A percentile compares a stretch with the other conserved stretches of the same genome.
phyloP scores from a whole-genome alignment of 345 rosid species.

The Erodium maritimum region DNA sequence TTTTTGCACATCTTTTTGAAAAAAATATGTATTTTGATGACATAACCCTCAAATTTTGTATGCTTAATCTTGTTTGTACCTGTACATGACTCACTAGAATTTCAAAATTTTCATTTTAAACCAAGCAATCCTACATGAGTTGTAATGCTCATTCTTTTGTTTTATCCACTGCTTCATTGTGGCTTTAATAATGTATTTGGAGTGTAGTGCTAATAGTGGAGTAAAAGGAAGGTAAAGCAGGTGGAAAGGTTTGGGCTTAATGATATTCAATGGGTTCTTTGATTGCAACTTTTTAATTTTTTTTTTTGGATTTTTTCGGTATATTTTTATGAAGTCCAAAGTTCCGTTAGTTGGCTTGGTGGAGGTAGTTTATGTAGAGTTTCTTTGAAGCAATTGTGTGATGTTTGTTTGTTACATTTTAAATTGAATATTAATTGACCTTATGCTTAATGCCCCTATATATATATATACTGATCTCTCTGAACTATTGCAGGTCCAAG shows the following conservation, averaged over 20 bases:
- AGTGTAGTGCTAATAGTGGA: neutral
- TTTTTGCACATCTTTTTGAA: too few species aligned
- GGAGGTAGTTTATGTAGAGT: neutral
- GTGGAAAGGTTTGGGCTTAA: neutral
- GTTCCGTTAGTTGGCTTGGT: neutral
- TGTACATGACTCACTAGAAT: too few species aligned
- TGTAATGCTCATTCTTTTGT: too few species aligned
- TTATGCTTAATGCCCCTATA: conserved; percentile 1
- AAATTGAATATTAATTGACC: too few species aligned
- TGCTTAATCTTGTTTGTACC: too few species aligned
- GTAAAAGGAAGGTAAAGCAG: neutral
- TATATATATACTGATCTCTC: conserved; percentile 17
- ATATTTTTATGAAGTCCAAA: neutral
- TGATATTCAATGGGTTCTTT: neutral
- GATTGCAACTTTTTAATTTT: neutral
- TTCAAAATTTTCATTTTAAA: too few species aligned
- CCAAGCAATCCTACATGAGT: too few species aligned
- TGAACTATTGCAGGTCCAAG: conserved; percentile 33
- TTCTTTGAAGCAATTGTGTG: neutral
- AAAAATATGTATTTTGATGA: too few species aligned
- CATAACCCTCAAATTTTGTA: too few species aligned
- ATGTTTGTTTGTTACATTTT: neutral
- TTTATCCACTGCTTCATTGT: too few species aligned
- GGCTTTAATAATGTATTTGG: neutral
- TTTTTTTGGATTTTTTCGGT: neutral